These are phyloP conservation scores for Heritiera littoralis DNA, from an alignment of 345 rosid genomes.

Conservation along the genomic window DNA sequence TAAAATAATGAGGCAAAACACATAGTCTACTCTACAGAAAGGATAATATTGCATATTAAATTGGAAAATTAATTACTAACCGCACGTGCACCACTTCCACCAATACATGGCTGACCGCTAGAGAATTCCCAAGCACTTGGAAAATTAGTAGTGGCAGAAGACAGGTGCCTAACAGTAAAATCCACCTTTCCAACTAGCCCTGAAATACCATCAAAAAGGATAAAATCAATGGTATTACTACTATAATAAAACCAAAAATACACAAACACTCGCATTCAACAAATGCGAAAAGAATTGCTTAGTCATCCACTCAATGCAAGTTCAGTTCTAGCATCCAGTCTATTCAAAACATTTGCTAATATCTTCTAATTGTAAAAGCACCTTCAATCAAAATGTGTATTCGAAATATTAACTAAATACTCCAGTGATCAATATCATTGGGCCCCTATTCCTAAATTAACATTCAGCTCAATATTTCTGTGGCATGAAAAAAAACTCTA, in stretches of 20 bases:
- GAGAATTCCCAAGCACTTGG: conserved; percentile 71
- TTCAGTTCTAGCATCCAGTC: neutral
- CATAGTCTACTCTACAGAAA: neutral
- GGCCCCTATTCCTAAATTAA: neutral
- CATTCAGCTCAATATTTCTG: conserved; percentile 10
- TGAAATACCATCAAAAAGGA: conserved; percentile 33
- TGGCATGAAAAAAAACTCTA: neutral
- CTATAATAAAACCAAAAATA: neutral
- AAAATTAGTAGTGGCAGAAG: conserved; percentile 73
- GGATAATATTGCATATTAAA: neutral
- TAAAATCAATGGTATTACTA: conserved; percentile 9
- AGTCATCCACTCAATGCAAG: neutral
- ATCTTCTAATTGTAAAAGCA: neutral
- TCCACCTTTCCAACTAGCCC: conserved; percentile 95
- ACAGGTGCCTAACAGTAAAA: conserved; percentile 90
- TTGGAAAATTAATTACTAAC: conserved; percentile 36
- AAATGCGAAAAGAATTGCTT: neutral
- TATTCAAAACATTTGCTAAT: neutral
- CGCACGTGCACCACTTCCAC: conserved; percentile 56
- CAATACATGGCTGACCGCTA: conserved; percentile 64
- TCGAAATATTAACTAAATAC: neutral
- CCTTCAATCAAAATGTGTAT: neutral
- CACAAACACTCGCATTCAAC: neutral
- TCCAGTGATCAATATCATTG: neutral
- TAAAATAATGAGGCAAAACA: conserved; percentile 2